Percentiles rank a stretch among this genome's conserved stretches.
Evolutionary conservation across 2,329 filamentous ascomycete genomes (phyloP).

Genomic region (Cadophora gregata): DNA sequence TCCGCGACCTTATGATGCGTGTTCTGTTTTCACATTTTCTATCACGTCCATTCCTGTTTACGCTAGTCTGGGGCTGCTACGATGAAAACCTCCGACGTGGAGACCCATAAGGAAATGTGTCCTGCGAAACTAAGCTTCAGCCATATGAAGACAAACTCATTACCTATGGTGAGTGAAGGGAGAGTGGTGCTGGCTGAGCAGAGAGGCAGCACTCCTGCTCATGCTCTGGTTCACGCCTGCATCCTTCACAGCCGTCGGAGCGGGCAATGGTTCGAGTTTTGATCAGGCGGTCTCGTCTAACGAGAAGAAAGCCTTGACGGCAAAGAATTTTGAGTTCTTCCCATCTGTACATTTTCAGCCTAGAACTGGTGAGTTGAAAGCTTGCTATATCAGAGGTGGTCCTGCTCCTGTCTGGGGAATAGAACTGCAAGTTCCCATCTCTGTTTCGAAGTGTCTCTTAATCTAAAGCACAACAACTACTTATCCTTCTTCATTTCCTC

Average conservation of each 20-base stretch:
- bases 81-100: not conserved
- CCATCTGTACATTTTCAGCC: not conserved
- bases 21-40: not conserved
- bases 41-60: not conserved
- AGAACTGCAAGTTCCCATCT: not conserved
- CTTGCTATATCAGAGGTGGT: not conserved
- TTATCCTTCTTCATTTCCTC: not conserved
- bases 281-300: not conserved
- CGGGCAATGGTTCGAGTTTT: not conserved
- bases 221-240: not conserved
- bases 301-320: not conserved
- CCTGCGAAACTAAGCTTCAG: not conserved
- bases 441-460: not conserved
- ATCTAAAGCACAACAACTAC: not conserved
- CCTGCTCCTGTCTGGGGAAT: not conserved
- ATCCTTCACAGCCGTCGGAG: slow-evolving; percentile 5
- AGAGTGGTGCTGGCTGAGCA: slow-evolving; percentile 6
- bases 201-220: not conserved
- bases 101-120: not conserved
- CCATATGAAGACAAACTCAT: not conserved
- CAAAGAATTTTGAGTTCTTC: not conserved
- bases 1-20: not conserved
- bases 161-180: not conserved
- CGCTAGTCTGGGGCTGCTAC: not conserved
- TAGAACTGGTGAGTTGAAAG: not conserved